Base-by-base conservation (phyloP, 1,139 yeast species). In the Petasospora fabianii region DNA sequence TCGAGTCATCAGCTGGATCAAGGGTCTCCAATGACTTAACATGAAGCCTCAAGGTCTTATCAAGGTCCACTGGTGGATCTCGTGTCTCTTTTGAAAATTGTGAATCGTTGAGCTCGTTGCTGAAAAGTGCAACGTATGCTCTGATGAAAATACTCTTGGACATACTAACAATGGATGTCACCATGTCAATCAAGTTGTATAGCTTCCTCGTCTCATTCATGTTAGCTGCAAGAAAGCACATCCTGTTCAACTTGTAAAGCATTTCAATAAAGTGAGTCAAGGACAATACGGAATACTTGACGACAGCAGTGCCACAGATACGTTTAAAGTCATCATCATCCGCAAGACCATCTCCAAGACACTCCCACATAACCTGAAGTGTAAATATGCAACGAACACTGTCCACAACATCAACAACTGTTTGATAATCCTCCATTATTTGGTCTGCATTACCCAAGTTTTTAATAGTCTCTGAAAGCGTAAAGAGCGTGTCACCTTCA, bases 231-330 rank as follows among this genome's bases (percentile, higher is more conserved):
- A 14, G 14, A 5, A 19, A 18, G 28, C 46, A 42, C 32, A 41
- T 22, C n/a, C 11, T 19, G 27, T 46, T 51, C 13, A 51, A 33
- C 15, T 42, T 38, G 18, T 41, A 36, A 14, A 49, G 31, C 3
- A 51, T 15, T 24, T 47, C 54, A 33, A 52, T 44, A 28, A 48
- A 26, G 34, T 53, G 53, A 0, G 51, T 46, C 2, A 49, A 42
- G 11, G 46, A 40, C 17, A 51, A 24, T 1, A 47, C 32, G 19
- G 48, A 46, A 43, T 44, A 52, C 31, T 52, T 53, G 39, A 50
- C 26, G 3, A 38, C 34, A 7, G 50, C 47, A 26, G 45, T 50
- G 8, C 33, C 38, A 26, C 41, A 51, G 5, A 28, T 24, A 15
- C 24, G 36, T 26, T 32, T 41, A 16, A 32, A 16, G 6, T 42